Base-by-base conservation (phyloP, 2,329 filamentous ascomycete genomes). In the Monosporascus ibericus region DNA sequence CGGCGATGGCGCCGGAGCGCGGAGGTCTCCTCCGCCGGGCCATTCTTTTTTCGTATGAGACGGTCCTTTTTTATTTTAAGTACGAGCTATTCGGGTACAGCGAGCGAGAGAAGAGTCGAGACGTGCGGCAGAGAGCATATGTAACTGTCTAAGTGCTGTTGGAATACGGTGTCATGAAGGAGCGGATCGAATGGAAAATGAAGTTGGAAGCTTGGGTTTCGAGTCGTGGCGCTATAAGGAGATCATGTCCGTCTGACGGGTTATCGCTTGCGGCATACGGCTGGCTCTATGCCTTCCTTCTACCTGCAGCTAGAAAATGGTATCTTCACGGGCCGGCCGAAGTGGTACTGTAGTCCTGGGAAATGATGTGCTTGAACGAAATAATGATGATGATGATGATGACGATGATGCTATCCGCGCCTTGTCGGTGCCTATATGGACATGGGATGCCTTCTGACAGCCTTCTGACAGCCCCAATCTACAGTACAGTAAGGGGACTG, bases 1-100 rank as follows among this genome's bases (percentile, higher is more conserved):
- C 81, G 50, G 78, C 71, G 40, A 83, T 75, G 59, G 81, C 81
- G 68, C 82, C 81, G 47, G 81, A 71, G 62, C 81, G 78, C 49
- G 80, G 81, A 50, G 81, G 79, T 61, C 78, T 76, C 55, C 80
- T 75, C 53, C 80, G 73, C 54, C 80, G 78, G 42, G 80, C 67
- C 81, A 84, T 60, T 27, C 30, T 53, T 30, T 30, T 25, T 25
- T 17, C 9, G 7, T 20, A 22, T 40, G 47, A 37, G 18, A 11
- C 37, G 40, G 7, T 50, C n/a, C 50, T 15, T 55, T 11, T 48
- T 39, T 15, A 27, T 14, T 9, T 14, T 30, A 25, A 17, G 20
- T 48, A 11, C 11, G 9, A 11, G 46, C 3, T n/a, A 15, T 18
- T n/a, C 38, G 17, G 17, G 18, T 9, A 2, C 17, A n/a, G 6